These are phyloP conservation scores for Massariosphaeria phaeospora DNA, from an alignment of 495 filamentous ascomycete species.

Conservation along the genomic window DNA sequence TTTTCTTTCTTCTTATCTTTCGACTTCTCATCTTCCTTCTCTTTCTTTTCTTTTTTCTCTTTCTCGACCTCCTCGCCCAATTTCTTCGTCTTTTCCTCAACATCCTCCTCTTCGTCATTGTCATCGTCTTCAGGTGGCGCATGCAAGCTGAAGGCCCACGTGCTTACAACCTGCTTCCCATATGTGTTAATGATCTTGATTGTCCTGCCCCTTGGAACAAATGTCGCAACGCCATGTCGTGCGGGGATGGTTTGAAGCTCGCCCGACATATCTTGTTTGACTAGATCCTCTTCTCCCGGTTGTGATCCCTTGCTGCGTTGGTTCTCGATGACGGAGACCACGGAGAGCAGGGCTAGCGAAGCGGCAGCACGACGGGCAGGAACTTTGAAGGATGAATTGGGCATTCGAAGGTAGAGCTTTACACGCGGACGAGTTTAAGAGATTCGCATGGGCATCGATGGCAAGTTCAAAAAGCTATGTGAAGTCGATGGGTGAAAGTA, in stretches of 20 bases:
- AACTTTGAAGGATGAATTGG: conserved; percentile 22
- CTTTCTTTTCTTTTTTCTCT: conserved; percentile 1
- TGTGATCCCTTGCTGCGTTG: conserved; percentile 16
- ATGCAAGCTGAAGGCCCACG: conserved; percentile 46
- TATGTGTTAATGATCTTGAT: conserved; percentile 53
- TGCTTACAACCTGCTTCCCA: conserved; percentile 52
- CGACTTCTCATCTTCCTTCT: conserved; percentile 8
- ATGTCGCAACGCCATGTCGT: conserved; percentile 45
- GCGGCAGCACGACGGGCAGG: conserved; percentile 20
- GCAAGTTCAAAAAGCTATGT: not conserved
- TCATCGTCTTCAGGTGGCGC: conserved; percentile 33
- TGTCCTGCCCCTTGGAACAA: conserved; percentile 41
- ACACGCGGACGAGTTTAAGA: not conserved
- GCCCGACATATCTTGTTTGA: conserved; percentile 29
- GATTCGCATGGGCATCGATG: not conserved
- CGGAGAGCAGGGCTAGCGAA: conserved; percentile 22
- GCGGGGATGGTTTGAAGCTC: conserved; percentile 44
- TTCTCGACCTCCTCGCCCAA: conserved; percentile 13
- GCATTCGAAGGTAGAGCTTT: not conserved
- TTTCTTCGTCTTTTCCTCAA: conserved; percentile 18
- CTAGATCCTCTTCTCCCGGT: not conserved
- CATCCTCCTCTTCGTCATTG: conserved; percentile 14
- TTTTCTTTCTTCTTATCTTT: conserved; percentile 5
- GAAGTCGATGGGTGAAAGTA: conserved; percentile 1
- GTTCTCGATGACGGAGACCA: conserved; percentile 20